These are phyloP conservation scores for Acephala macrosclerotiorum DNA, from an alignment of 2,329 filamentous ascomycete genomes.

Conservation along the genomic window DNA sequence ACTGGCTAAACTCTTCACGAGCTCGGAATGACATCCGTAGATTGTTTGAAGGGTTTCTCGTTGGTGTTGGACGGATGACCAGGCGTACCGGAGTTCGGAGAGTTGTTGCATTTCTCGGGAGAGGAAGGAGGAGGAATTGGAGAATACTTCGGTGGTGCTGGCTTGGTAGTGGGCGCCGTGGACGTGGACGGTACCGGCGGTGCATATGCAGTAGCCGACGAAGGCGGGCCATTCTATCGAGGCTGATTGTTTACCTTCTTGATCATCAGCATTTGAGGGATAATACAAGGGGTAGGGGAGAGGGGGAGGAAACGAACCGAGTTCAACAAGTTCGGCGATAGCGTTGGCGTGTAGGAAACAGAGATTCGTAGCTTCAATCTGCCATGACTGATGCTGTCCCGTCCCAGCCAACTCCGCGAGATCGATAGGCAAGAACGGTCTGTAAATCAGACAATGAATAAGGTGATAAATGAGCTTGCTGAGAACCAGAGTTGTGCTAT, in stretches of 20 bases:
- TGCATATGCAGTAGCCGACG: constrained; percentile 86
- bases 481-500: constrained; percentile 80
- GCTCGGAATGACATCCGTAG: constrained; percentile 78
- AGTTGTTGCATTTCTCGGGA: constrained; percentile 82
- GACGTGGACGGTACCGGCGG: constrained; percentile 86
- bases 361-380: constrained; percentile 88
- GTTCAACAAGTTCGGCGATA: constrained; percentile 82
- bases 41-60: constrained; percentile 79
- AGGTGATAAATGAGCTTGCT: constrained; percentile 89
- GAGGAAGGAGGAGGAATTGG: constrained; percentile 72
- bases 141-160: constrained; percentile 55
- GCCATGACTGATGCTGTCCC: constrained; percentile 90
- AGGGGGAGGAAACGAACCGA: constrained; percentile 58
- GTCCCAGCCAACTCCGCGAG: constrained; percentile 80
- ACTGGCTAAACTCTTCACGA: constrained; percentile 75
- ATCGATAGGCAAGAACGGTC: constrained; percentile 86
- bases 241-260: constrained; percentile 64
- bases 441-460: constrained; percentile 85
- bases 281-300: not conserved
- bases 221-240: constrained; percentile 87
- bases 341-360: constrained; percentile 89
- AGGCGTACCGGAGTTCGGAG: constrained; percentile 75
- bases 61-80: constrained; percentile 83
- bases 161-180: constrained; percentile 81
- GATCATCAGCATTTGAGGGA: not conserved